Conservation (phyloP, 495 filamentous ascomycete genomes). For the Penicilliopsis zonata region DNA sequence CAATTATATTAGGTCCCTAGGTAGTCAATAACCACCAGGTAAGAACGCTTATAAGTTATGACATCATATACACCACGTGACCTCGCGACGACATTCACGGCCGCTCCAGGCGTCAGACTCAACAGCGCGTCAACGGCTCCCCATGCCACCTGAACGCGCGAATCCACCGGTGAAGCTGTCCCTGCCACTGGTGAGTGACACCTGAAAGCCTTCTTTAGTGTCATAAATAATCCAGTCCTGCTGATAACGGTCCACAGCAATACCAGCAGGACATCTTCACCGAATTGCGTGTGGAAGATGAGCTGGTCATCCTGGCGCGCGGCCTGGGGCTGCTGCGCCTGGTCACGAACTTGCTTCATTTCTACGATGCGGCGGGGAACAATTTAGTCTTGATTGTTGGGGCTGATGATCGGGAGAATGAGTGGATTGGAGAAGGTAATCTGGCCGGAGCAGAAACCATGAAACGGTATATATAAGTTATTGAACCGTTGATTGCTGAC, state of each 20-base stretch:
- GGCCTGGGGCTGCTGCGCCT: constrained; percentile 85
- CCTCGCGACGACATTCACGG: constrained; percentile 7
- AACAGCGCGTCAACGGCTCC: constrained; percentile 24
- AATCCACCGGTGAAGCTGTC: constrained; percentile 79
- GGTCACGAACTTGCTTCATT: constrained; percentile 87
- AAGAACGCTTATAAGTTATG: constrained; percentile 9
- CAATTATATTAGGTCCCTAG: not conserved
- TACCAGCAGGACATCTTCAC: constrained; percentile 89
- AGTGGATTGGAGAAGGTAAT: constrained; percentile 76
- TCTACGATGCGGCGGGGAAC: constrained; percentile 90
- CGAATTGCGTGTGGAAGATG: constrained; percentile 82
- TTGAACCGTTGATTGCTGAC: constrained; percentile 2
- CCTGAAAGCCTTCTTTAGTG: constrained; percentile 3
- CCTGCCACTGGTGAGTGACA: constrained; percentile 62
- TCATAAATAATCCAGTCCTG: not conserved
- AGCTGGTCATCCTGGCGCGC: constrained; percentile 80
- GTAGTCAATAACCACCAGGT: too few relatives aligned
- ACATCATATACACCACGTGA: constrained; percentile 31
- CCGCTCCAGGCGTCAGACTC: constrained; percentile 5
- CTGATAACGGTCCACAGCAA: constrained; percentile 32
- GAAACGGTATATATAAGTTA: too few relatives aligned
- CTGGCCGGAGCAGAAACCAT: too few relatives aligned
- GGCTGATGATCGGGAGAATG: constrained; percentile 89
- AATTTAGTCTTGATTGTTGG: constrained; percentile 82
- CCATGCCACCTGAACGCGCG: constrained; percentile 45